Evolutionary conservation across 495 filamentous ascomycete species (phyloP).

Genomic region (Achaetomiella virescens): DNA sequence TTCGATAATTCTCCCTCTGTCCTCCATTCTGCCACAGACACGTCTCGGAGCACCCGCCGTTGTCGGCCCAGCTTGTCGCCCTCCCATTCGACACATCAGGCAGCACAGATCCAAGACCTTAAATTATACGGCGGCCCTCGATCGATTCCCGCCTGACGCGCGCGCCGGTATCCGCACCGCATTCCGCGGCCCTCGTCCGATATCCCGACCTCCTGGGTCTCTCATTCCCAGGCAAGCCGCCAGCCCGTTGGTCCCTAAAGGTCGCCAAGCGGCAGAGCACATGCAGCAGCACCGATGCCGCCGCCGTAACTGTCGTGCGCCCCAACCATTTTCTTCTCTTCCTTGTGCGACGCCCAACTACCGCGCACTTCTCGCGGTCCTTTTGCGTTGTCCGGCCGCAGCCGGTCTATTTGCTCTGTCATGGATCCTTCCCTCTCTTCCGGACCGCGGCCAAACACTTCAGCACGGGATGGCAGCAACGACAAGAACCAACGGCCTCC

Average conservation of each 20-base stretch:
- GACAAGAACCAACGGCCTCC: neutral
- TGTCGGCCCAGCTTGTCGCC: neutral
- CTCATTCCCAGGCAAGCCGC: neutral
- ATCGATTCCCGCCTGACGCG: neutral
- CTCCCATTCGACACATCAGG: neutral
- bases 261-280: neutral
- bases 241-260: neutral
- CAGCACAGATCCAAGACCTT: neutral
- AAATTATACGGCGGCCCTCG: neutral
- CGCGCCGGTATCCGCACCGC: neutral
- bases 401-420: neutral
- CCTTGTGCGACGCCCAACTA: neutral
- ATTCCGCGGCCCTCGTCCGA: neutral
- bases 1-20: neutral
- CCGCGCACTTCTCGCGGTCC: neutral
- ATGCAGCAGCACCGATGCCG: neutral
- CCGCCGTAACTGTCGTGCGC: neutral
- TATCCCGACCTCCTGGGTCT: neutral
- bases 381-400: constrained; percentile 5
- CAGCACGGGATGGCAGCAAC: constrained; percentile 1
- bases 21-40: neutral
- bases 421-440: constrained; percentile 1
- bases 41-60: constrained; percentile 2
- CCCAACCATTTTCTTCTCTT: neutral
- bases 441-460: neutral